Evolutionary conservation across 768 basidiomycete genomes (phyloP), one percentile per base, ranked within the genome.

Genomic region (Calocera cornea): DNA sequence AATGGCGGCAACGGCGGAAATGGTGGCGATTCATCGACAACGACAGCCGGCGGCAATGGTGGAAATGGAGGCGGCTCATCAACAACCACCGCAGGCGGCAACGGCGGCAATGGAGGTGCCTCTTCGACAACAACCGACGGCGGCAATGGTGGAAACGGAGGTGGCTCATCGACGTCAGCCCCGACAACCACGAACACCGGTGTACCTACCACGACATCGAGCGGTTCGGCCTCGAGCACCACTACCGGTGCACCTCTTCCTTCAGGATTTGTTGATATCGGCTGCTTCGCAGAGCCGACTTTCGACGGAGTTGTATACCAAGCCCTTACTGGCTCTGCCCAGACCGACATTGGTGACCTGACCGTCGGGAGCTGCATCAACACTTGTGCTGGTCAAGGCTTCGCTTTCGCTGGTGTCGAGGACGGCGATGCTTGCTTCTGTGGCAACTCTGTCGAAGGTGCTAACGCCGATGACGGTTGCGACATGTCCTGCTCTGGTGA

Each of bases 351-450:
- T n/a, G 49, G 24, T n/a, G 49, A 50, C 22, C 49, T 63, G 27
- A 67, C 66, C 5, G 50, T 60, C 22, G n/a, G 27, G 14, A 40
- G 24, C 19, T 67, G 66, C 34, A 22, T 44, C 0, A 29, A 5
- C 1, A 67, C 36, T 14, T 67, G 66, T 50, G 54, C 36, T 38
- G 17, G 19, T 34, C 54, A 67, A 60, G 66, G 66, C 38, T 67
- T 31, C 60, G 36, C 34, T 5, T 64, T 41, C 64, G 66, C 66
- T 17, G 66, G 54, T 60, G 31, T 67, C 27, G 66, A 67, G 33
- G 36, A 64, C 14, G 66, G 66, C 8, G 64, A 14, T 1, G 36
- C 36, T 36, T 67, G 66, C 54, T 67, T 63, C 54, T 67, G 66
- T 34, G 66, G 66, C 19, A 67, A 67, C 54, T 50, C 49, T 14